Evolutionary conservation across 192 early-diverging fungal genomes (phyloP).

Genomic region (Polychytrium aggregatum): DNA sequence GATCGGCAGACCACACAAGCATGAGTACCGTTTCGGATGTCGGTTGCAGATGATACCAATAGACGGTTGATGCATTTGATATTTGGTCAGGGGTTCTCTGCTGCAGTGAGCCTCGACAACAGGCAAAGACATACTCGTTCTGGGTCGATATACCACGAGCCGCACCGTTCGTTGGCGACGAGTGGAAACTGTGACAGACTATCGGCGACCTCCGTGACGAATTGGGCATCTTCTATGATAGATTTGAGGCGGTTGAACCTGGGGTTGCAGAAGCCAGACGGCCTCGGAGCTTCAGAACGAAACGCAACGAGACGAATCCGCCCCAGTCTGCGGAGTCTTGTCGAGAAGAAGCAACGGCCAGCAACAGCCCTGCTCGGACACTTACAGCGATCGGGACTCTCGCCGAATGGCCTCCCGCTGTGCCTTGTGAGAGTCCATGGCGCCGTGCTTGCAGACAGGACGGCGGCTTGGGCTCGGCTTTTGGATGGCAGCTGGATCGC

Average conservation of each 20-base stretch:
- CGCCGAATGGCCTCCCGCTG: conserved; percentile 15
- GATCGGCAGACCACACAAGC: neutral
- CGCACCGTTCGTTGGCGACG: conserved; percentile 75
- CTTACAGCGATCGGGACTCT: conserved; percentile 15
- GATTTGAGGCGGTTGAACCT: conserved; percentile 70
- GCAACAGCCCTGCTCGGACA: neutral
- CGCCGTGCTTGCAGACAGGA: too few species aligned
- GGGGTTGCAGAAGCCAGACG: conserved; percentile 1
- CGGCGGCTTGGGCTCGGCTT: too few species aligned
- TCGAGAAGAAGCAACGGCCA: neutral
- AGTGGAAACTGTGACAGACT: conserved; percentile 50
- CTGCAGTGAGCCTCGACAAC: neutral
- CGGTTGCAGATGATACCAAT: neutral
- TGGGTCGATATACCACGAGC: conserved; percentile 73
- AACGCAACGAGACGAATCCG: too few species aligned
- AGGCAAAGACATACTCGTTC: conserved; percentile 23
- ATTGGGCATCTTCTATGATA: conserved; percentile 62
- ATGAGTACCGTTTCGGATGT: neutral
- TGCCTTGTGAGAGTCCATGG: too few species aligned
- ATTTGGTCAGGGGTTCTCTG: neutral
- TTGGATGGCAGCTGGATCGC: too few species aligned
- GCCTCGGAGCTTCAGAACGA: too few species aligned
- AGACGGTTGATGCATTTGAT: conserved; percentile 2
- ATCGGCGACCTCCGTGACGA: conserved; percentile 48
- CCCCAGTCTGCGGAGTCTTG: neutral